Conservation (phyloP, 2,329 filamentous ascomycete species). For the Paecilomyces dactylethromorphus region DNA sequence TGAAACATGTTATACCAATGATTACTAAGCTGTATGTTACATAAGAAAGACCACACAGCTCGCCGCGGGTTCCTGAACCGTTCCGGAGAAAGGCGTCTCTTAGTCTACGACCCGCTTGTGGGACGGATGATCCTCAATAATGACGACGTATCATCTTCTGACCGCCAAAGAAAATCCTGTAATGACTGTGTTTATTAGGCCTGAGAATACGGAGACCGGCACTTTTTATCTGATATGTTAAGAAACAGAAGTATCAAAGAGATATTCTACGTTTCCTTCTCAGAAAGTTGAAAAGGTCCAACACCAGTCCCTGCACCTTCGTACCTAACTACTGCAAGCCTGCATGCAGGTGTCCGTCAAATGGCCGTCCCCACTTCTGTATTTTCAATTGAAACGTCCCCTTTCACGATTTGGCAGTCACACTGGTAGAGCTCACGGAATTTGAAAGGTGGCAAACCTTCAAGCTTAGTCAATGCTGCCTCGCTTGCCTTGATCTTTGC, state of each 20-base stretch:
- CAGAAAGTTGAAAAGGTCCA: no score
- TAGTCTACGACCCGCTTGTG: not conserved
- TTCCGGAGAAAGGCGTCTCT: not conserved
- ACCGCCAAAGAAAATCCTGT: not conserved
- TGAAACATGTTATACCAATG: no score
- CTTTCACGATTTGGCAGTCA: conserved; percentile 44
- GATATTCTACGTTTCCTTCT: no score
- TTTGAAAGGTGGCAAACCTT: conserved; percentile 47
- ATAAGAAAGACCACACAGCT: no score
- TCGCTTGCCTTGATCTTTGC: conserved; percentile 57
- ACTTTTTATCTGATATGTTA: not conserved
- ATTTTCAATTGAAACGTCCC: conserved; percentile 9
- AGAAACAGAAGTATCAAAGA: not conserved
- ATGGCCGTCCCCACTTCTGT: conserved; percentile 20
- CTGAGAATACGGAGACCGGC: no score
- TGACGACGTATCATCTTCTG: not conserved
- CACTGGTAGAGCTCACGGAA: conserved; percentile 60
- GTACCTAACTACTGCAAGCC: not conserved
- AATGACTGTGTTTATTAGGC: no score
- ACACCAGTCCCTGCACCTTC: not conserved
- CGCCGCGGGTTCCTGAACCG: not conserved
- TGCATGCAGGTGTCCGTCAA: conserved; percentile 8
- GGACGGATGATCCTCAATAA: not conserved
- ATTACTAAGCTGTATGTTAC: no score
- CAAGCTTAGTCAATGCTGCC: conserved; percentile 34